Evolutionary conservation across 495 filamentous ascomycete genomes (phyloP), one percentile per base, ranked within the genome.

Genomic region (Aspergillus nidulans): DNA sequence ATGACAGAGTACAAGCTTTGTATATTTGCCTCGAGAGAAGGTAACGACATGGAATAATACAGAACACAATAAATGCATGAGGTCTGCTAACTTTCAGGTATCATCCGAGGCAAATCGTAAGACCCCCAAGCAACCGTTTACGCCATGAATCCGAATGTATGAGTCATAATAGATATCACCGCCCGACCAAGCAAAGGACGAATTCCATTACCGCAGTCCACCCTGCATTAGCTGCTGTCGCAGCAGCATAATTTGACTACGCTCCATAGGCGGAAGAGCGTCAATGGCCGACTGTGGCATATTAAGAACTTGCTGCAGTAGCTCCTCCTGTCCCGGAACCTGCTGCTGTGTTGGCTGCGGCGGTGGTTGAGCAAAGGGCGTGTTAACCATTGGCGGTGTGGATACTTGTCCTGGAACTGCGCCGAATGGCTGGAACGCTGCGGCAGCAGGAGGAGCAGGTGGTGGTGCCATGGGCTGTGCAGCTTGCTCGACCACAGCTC

Each of bases 221-320:
- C 75, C 69, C 36, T 76, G 67, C 71, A 79, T 71, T 41, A 83
- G 63, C 57, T 81, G 78, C 59, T 81, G 76, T 47, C 84, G 74
- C 30, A 95, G 68, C 25, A 83, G 73, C 76, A 95, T 78, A 45
- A 95, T 85, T 67, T 96, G 91, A 38, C 77, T 80, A 32, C 88
- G 77, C 56, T 91, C 84, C 24, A 77, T 77, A 18, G 88, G 85
- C 6, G 87, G 85, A 16, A 96, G 70, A 40, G 81, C 78, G 66
- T 92, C 85, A 61, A 96, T 88, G 49, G 83, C 78, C 51, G 86
- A 79, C 58, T 88, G 84, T 10, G 90, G 79, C 77, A 96, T 81
- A 44, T 67, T 80, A 68, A 95, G 71, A 8, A 96, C 86, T 49
- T 89, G 85, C 52, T 85, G 79, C 62, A 95, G 79, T 46, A 92